Percentiles rank a stretch among this genome's conserved stretches.
These are phyloP conservation scores for Mortierella sp. DNA, from an alignment of 371 early-diverging fungal genomes.

Conservation along the genomic window DNA sequence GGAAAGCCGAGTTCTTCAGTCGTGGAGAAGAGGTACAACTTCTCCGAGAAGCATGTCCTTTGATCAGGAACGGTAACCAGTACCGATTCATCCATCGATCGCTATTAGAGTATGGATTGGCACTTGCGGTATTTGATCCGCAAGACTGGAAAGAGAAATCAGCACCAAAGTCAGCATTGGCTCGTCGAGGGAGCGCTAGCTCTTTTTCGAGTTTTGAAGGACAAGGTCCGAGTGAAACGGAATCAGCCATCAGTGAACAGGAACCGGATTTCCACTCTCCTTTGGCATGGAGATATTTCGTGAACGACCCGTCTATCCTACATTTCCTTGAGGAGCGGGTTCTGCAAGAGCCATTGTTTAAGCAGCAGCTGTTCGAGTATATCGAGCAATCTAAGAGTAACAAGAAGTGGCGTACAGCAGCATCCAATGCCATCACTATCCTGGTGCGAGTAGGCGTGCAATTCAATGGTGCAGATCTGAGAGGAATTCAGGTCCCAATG, in stretches of 20 bases:
- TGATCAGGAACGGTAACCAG: slow-evolving; percentile 1
- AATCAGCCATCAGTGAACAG: background rate
- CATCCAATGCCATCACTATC: slow-evolving; percentile 14
- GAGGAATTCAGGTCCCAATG: slow-evolving; percentile 5
- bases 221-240: no score
- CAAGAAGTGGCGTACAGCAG: background rate
- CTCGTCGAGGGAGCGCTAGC: background rate
- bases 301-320: background rate
- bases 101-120: background rate
- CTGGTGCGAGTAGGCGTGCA: slow-evolving; percentile 2
- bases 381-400: background rate
- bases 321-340: background rate
- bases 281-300: background rate
- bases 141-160: background rate
- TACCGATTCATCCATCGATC: slow-evolving; percentile 10
- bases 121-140: background rate
- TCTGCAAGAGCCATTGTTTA: background rate
- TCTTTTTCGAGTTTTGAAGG: no score
- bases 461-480: slow-evolving; percentile 2
- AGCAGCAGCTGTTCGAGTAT: background rate
- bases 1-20: background rate
- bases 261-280: background rate
- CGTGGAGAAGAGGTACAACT: background rate
- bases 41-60: slow-evolving; percentile 1
- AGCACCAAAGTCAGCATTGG: background rate